phyloP scores from a whole-genome alignment of 805 yeast species.

The Kazachstania kunashirensis region DNA sequence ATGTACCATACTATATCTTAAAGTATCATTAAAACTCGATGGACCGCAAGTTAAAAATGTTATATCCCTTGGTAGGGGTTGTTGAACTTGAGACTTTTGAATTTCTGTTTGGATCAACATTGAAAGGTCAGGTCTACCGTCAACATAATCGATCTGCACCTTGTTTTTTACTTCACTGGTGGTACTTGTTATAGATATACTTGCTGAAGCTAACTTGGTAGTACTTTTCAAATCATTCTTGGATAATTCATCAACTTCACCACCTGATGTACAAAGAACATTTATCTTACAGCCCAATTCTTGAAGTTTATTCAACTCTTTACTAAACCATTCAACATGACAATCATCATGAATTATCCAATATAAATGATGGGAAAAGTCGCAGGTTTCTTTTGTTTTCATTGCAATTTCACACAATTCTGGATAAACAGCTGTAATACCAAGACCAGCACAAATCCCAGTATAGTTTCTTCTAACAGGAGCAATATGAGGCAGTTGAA shows the following conservation, averaged over 20 bases:
- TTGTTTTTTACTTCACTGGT: too few species aligned
- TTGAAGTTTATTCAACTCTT: constrained; percentile 32
- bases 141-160: constrained; percentile 11
- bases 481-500: constrained; percentile 29
- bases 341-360: constrained; percentile 55
- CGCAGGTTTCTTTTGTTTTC: constrained; percentile 7
- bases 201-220: background rate
- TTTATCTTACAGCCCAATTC: constrained; percentile 24
- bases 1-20: constrained; percentile 40
- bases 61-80: constrained; percentile 35
- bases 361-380: constrained; percentile 33
- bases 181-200: background rate
- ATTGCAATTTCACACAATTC: constrained; percentile 30
- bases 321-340: constrained; percentile 40
- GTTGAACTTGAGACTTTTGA: constrained; percentile 7
- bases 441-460: constrained; percentile 44
- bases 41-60: constrained; percentile 59
- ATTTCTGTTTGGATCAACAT: constrained; percentile 32
- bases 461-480: constrained; percentile 32
- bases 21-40: constrained; percentile 44
- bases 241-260: background rate
- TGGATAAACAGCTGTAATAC: constrained; percentile 42
- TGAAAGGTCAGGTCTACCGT: constrained; percentile 41
- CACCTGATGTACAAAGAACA: constrained; percentile 8
- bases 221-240: constrained; percentile 3